phyloP scores from a whole-genome alignment of 208 protist species.

The Acanthamoeba healyi region DNA sequence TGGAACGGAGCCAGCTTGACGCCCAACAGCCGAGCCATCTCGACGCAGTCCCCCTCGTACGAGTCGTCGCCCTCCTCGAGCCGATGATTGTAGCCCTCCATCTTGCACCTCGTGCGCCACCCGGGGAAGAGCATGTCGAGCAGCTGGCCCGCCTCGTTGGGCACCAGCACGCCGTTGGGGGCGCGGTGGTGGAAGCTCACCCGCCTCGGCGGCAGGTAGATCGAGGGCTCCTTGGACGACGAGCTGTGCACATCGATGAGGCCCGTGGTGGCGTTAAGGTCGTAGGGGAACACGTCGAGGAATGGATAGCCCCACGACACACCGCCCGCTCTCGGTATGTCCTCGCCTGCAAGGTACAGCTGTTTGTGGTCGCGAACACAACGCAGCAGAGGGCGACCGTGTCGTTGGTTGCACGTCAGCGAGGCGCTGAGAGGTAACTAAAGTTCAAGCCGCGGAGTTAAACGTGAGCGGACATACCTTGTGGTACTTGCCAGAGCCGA shows the following conservation, averaged over 20 bases:
- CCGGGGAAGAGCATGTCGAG: neutral
- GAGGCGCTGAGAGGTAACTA: neutral
- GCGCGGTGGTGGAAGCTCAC: neutral
- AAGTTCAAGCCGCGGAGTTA: neutral
- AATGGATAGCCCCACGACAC: neutral
- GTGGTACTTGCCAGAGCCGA: neutral
- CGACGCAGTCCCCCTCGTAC: neutral
- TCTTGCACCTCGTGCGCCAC: neutral
- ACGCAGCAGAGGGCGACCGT: neutral
- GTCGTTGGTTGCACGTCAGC: neutral
- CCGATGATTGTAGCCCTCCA: neutral
- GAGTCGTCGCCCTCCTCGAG: neutral
- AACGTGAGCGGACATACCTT: neutral
- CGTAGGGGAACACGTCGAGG: slow-evolving; percentile 23
- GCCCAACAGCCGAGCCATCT: neutral
- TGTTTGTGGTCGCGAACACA: neutral
- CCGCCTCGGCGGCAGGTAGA: neutral
- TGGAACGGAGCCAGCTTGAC: neutral
- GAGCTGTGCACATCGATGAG: neutral
- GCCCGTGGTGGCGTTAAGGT: neutral
- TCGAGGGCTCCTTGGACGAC: neutral
- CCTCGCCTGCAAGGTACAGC: neutral
- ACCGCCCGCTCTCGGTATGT: neutral
- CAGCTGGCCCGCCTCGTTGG: neutral
- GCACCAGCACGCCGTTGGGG: neutral